Evolutionary conservation across 805 yeast species (phyloP), one percentile per base, ranked within the genome.

Genomic region (Pichia deserticola): DNA sequence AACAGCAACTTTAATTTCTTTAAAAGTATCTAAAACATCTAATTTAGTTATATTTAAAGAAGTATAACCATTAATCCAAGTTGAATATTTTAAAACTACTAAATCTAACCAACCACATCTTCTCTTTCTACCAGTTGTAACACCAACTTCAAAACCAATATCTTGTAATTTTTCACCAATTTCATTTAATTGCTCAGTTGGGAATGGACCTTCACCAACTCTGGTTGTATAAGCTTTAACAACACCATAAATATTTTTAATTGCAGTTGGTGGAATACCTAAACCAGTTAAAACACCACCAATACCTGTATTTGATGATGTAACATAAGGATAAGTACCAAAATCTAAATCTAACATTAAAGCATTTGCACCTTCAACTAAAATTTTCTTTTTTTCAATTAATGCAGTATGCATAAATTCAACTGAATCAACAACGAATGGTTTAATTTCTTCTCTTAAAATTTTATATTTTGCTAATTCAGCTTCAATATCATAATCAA

Each of bases 141-240:
- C 99, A 71, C 99, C 99, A 62, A 66, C 87, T 72, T 93, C 99
- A 51, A 90, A 96, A 62, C 99, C 99, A 55, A 93, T 87, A 41
- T 76, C 71, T 69, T 93, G 99, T 64, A 93, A 76, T 57, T 81
- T 79, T 61, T 86, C 95, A 63, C 99, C 99, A 44, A 74, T 80
- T 36, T 72, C 82, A 68, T 92, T 89, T 65, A 90, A 78, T 68
- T 90, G 98, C 72, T 93, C 99, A 50, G 98, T 84, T 54, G 99
- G 97, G 86, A 93, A 93, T 34, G 99, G 99, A 57, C 99, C 99
- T 66, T 90, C 98, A 61, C 99, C 99, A 49, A 93, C 99, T 71
- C 99, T 83, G 36, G 99, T 93, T 42, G 99, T 93, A 72, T 93
- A 93, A 40, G 98, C 98, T 75, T 93, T 93, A 43, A 92, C 98